A percentile compares a stretch with the other conserved stretches of the same genome.
Conservation (phyloP, 495 filamentous ascomycete species). For the Darksidea phi region DNA sequence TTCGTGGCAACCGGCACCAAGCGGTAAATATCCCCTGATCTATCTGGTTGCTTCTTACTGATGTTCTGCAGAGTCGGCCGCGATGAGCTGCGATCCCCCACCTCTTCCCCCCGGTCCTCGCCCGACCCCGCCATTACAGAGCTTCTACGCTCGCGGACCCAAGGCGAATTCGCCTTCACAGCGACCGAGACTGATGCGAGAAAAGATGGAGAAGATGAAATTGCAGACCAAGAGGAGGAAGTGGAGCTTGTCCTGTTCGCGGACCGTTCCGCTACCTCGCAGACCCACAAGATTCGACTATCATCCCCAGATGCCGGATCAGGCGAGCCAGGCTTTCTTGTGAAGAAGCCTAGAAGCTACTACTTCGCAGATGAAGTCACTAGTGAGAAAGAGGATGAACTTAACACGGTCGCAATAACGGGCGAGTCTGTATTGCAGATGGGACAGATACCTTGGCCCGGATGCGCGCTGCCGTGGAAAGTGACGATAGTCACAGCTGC, state of each 20-base stretch:
- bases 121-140: constrained; percentile 27
- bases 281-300: constrained; percentile 25
- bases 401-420: constrained; percentile 47
- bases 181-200: neutral
- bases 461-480: constrained; percentile 56
- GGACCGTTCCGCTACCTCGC: constrained; percentile 26
- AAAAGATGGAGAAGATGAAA: too few relatives aligned
- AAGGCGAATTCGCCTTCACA: constrained; percentile 8
- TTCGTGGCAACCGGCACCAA: too few relatives aligned
- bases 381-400: constrained; percentile 37
- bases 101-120: constrained; percentile 26
- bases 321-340: constrained; percentile 44
- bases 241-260: constrained; percentile 57
- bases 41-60: neutral
- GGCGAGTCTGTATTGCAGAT: constrained; percentile 47
- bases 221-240: constrained; percentile 25
- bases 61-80: constrained; percentile 49
- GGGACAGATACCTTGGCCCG: constrained; percentile 48
- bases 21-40: too few relatives aligned
- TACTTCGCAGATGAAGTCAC: constrained; percentile 48
- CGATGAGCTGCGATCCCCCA: constrained; percentile 49
- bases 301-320: constrained; percentile 21
- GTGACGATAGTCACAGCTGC: constrained; percentile 40
- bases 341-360: constrained; percentile 46
- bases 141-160: constrained; percentile 18